phyloP scores from a whole-genome alignment of 2,329 filamentous ascomycete genomes.

The Alternaria sp. region DNA sequence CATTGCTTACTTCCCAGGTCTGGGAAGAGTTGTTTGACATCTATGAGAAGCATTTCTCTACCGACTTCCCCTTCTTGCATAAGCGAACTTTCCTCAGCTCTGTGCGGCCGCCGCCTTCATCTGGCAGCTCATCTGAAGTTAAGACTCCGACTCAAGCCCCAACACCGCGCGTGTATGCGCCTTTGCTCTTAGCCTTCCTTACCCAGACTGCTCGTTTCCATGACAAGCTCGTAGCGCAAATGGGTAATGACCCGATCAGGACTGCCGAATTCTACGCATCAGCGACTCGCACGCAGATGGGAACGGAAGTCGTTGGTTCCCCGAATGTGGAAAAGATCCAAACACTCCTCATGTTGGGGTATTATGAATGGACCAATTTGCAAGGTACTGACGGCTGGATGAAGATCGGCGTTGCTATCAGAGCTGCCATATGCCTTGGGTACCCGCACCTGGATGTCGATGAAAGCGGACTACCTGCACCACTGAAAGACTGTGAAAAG shows the following conservation, averaged over 20 bases:
- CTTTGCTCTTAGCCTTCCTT: slow-evolving; percentile 69
- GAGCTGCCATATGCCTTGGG: slow-evolving; percentile 59
- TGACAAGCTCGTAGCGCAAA: slow-evolving; percentile 51
- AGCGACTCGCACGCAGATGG: slow-evolving; percentile 59
- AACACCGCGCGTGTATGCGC: slow-evolving; percentile 56
- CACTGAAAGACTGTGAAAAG: slow-evolving; percentile 7
- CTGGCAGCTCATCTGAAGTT: slow-evolving; percentile 36
- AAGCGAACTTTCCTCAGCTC: slow-evolving; percentile 63
- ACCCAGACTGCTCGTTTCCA: slow-evolving; percentile 74
- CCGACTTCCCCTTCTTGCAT: slow-evolving; percentile 75
- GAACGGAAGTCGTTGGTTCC: slow-evolving; percentile 13
- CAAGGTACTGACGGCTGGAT: slow-evolving; percentile 69
- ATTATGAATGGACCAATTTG: slow-evolving; percentile 74
- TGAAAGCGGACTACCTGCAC: slow-evolving; percentile 26
- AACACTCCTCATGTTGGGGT: slow-evolving; percentile 71
- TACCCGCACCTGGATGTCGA: slow-evolving; percentile 38
- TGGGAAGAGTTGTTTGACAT: slow-evolving; percentile 75
- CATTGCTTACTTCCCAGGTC: slow-evolving; percentile 66
- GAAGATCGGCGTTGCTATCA: slow-evolving; percentile 65
- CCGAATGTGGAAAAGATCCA: slow-evolving; percentile 70
- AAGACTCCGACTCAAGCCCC: slow-evolving; percentile 33
- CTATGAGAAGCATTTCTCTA: slow-evolving; percentile 73
- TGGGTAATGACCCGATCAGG: slow-evolving; percentile 17
- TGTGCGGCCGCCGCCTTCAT: slow-evolving; percentile 29
- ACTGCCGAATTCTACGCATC: slow-evolving; percentile 68